phyloP scores from a whole-genome alignment of 768 basidiomycete genomes.

The Trametes cubensis region DNA sequence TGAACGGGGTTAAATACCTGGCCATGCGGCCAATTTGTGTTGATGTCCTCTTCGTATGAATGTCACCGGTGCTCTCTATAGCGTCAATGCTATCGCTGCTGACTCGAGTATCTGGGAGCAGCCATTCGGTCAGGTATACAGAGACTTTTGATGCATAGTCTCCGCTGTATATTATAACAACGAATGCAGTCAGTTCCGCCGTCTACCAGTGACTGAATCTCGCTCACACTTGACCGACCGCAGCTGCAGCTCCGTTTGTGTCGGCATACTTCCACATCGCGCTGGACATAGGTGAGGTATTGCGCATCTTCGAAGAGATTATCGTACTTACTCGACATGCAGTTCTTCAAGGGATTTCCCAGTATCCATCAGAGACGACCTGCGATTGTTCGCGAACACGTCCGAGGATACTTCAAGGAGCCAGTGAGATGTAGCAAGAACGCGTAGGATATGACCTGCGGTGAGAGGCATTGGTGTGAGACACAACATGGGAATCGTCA shows the following conservation, averaged over 20 bases:
- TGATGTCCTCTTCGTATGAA: background rate
- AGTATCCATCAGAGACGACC: conserved; percentile 68
- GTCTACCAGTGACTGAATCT: background rate
- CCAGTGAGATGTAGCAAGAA: conserved; percentile 79
- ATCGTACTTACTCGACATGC: conserved; percentile 45
- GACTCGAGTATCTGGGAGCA: conserved; percentile 22
- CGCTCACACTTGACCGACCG: conserved; percentile 67
- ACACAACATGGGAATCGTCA: conserved; percentile 29
- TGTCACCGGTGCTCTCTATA: background rate
- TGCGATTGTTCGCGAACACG: conserved; percentile 71
- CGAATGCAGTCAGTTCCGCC: background rate
- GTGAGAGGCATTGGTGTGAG: background rate
- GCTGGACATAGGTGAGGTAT: conserved; percentile 34
- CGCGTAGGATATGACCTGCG: conserved; percentile 69
- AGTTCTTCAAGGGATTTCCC: conserved; percentile 59
- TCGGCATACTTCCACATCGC: conserved; percentile 67
- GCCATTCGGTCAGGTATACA: conserved; percentile 68
- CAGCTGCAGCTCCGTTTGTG: conserved; percentile 67
- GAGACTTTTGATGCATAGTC: conserved; percentile 78
- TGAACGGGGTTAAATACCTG: conserved; percentile 50
- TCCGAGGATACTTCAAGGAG: conserved; percentile 68
- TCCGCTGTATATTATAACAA: conserved; percentile 38
- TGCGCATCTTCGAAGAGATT: background rate
- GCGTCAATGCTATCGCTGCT: conserved; percentile 6
- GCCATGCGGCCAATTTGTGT: background rate